Percentiles rank a stretch among this genome's conserved stretches.
Conservation (phyloP, 441 rosid species). For the Macaranga tanarius region DNA sequence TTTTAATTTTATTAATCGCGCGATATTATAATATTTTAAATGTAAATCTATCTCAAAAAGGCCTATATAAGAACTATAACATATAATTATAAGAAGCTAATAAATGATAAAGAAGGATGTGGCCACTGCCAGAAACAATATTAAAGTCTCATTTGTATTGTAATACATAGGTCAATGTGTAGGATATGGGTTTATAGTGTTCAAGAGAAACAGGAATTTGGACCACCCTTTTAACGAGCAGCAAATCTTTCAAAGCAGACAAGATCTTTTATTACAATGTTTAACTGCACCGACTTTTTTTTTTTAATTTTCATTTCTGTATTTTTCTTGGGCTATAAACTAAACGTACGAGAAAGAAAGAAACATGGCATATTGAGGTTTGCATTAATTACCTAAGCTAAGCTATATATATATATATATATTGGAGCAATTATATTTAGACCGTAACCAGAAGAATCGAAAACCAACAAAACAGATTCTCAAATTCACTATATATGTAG, state of each 20-base stretch:
- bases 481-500: no score
- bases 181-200: background rate
- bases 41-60: no score
- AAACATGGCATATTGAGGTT: slow-evolving; percentile 13
- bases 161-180: background rate
- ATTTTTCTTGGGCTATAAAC: slow-evolving; percentile 12
- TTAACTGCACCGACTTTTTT: slow-evolving; percentile 29
- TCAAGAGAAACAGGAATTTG: slow-evolving; percentile 19
- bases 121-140: background rate
- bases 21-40: no score
- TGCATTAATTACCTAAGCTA: slow-evolving; percentile 9
- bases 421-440: background rate
- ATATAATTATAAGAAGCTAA: no score
- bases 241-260: slow-evolving; percentile 24
- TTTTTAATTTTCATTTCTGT: background rate
- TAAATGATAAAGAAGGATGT: background rate
- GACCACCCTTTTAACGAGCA: slow-evolving; percentile 20
- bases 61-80: no score
- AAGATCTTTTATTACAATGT: slow-evolving; percentile 14
- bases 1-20: background rate
- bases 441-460: background rate
- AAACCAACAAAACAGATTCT: background rate
- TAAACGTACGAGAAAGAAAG: slow-evolving; percentile 33
- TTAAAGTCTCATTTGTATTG: background rate
- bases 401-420: background rate